These are phyloP conservation scores for Sordaria brevicollis DNA, from an alignment of 495 filamentous ascomycete genomes.

Conservation along the genomic window DNA sequence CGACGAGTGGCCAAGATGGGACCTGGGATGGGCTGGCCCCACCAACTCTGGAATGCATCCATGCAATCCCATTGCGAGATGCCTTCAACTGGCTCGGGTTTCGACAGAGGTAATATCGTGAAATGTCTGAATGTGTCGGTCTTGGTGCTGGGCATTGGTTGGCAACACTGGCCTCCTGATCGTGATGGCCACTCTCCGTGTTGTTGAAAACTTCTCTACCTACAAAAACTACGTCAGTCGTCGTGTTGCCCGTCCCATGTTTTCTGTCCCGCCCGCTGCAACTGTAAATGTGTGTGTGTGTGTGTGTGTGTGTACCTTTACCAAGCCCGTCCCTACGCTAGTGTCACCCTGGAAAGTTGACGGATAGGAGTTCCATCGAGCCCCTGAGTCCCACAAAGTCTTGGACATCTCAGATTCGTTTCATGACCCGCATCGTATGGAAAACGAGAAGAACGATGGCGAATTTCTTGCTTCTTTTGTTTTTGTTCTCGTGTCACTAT, in stretches of 20 bases:
- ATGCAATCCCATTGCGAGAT: background rate
- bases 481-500: background rate
- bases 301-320: background rate
- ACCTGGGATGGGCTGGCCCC: background rate
- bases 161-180: background rate
- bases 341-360: background rate
- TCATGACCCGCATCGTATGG: background rate
- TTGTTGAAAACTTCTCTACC: no score
- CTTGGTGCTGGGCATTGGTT: background rate
- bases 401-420: background rate
- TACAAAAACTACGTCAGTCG: background rate
- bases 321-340: background rate
- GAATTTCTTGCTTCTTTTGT: background rate
- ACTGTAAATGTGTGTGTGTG: no score
- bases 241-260: background rate
- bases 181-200: background rate
- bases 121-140: background rate
- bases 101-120: background rate
- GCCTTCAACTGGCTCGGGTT: background rate
- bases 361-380: background rate
- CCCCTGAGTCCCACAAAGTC: background rate
- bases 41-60: background rate
- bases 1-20: background rate
- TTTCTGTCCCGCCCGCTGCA: background rate
- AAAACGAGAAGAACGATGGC: background rate